A percentile compares a stretch with the other conserved stretches of the same genome.
phyloP scores from a whole-genome alignment of 164 flowering plant genomes.

The Liriodendron chinense region DNA sequence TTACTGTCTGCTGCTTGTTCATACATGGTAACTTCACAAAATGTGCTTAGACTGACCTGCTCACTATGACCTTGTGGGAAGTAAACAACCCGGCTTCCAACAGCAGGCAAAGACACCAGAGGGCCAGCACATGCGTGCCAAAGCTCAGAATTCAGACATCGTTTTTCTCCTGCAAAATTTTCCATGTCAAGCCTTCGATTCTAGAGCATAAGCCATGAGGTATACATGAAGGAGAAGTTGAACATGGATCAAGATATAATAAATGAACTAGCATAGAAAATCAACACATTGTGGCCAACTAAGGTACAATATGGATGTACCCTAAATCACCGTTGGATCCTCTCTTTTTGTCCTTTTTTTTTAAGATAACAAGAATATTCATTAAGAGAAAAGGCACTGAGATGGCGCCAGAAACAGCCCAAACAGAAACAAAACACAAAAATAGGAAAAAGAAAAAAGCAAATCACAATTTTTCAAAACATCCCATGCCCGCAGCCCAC shows the following conservation, averaged over 20 bases:
- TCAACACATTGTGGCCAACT: neutral
- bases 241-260: neutral
- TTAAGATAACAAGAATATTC: no score
- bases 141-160: conserved; percentile 80
- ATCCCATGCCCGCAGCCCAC: no score
- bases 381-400: no score
- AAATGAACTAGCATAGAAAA: neutral
- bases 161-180: conserved; percentile 59
- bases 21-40: neutral
- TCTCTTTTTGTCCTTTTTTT: no score
- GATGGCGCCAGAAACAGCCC: no score
- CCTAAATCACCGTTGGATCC: no score
- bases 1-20: neutral
- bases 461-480: no score
- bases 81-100: conserved; percentile 88
- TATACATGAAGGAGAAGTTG: neutral
- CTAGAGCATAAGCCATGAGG: neutral
- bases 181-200: conserved; percentile 1
- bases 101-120: conserved; percentile 85
- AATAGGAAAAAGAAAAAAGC: no score
- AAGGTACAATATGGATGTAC: no score
- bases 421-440: no score
- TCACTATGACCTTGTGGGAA: conserved; percentile 95
- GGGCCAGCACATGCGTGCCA: conserved; percentile 99
- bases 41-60: conserved; percentile 48